Conservation (phyloP, 78 protist species). For the Creolimax fragrantissima region DNA sequence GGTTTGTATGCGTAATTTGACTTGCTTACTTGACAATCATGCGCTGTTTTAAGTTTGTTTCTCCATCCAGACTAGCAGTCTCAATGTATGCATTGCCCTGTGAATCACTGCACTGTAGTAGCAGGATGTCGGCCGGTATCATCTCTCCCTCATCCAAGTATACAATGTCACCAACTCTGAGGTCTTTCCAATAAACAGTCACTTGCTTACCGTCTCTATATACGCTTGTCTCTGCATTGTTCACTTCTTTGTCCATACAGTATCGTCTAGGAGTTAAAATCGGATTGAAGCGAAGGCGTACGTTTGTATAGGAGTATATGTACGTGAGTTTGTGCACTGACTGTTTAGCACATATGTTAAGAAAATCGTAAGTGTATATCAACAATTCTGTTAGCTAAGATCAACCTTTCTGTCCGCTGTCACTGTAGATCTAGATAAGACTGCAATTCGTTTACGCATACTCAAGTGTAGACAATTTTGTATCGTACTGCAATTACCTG, state of each 20-base stretch:
- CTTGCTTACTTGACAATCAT: not conserved
- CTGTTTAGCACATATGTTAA: no score
- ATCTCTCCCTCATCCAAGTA: not conserved
- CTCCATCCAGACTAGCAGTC: slow-evolving; percentile 77
- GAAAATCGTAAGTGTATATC: no score
- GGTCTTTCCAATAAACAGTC: not conserved
- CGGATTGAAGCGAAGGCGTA: no score
- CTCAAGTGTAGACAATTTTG: not conserved
- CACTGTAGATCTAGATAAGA: no score
- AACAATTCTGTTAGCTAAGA: no score
- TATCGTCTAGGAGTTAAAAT: no score
- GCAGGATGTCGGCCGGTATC: slow-evolving; percentile 70
- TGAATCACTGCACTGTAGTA: slow-evolving; percentile 27
- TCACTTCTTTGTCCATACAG: not conserved
- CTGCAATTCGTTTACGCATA: no score
- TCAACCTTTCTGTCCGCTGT: no score
- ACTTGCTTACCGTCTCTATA: not conserved
- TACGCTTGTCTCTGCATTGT: not conserved
- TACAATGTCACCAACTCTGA: slow-evolving; percentile 62
- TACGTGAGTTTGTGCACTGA: no score
- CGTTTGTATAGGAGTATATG: no score
- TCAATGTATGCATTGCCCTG: slow-evolving; percentile 57
- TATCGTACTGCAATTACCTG: slow-evolving; percentile 31
- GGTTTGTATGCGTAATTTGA: no score
- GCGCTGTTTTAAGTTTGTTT: slow-evolving; percentile 49